Conservation (phyloP, 495 filamentous ascomycete species). For the Penicillium riverlandense region DNA sequence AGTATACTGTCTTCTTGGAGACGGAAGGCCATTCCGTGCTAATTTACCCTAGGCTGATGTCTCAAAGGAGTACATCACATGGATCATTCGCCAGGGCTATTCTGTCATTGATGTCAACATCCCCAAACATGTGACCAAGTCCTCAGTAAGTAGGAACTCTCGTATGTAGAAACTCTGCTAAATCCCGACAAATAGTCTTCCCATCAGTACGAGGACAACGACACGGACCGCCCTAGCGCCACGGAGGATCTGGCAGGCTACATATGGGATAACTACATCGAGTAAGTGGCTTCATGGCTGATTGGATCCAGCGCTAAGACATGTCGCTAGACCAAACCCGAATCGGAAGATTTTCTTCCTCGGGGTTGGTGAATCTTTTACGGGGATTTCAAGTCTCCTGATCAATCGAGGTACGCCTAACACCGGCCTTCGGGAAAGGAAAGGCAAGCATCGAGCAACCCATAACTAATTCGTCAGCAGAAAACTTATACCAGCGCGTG, state of each 20-base stretch:
- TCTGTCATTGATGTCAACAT: slow-evolving; percentile 87
- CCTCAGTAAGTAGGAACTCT: slow-evolving; percentile 19
- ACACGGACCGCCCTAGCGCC: slow-evolving; percentile 37
- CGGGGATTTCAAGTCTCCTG: slow-evolving; percentile 61
- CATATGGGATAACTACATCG: slow-evolving; percentile 96
- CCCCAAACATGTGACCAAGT: slow-evolving; percentile 57
- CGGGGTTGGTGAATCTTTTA: slow-evolving; percentile 72
- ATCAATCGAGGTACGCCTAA: slow-evolving; percentile 51
- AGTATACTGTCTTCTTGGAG: slow-evolving; percentile 23
- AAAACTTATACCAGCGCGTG: slow-evolving; percentile 42
- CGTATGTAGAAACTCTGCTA: slow-evolving; percentile 18
- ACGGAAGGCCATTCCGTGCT: slow-evolving; percentile 18
- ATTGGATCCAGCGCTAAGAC: neutral
- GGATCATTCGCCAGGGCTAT: slow-evolving; percentile 66
- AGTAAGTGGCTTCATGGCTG: slow-evolving; percentile 35
- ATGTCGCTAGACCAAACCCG: slow-evolving; percentile 48
- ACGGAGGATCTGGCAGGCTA: slow-evolving; percentile 75
- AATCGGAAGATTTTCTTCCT: slow-evolving; percentile 69
- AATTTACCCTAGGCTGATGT: slow-evolving; percentile 62
- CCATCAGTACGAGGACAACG: slow-evolving; percentile 34
- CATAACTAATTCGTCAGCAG: slow-evolving; percentile 21
- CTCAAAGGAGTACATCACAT: slow-evolving; percentile 70
- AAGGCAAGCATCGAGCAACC: neutral
- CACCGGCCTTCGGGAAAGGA: neutral
- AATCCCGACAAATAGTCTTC: slow-evolving; percentile 6